These are phyloP conservation scores for Cryphonectria japonica DNA, from an alignment of 2,329 filamentous ascomycete species.

Conservation along the genomic window DNA sequence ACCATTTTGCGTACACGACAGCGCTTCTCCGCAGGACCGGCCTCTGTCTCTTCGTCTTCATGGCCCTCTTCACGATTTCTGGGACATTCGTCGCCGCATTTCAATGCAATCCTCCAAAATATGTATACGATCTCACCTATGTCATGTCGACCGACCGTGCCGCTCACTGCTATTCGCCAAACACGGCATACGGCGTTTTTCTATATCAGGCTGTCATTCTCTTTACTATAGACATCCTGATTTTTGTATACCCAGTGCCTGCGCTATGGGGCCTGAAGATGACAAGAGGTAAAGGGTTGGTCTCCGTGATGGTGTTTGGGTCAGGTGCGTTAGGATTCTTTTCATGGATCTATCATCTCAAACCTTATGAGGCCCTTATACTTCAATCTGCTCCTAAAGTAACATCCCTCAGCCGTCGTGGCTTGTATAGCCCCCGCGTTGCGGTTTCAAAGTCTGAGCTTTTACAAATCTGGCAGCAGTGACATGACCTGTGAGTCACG, in stretches of 20 bases:
- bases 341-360: not conserved
- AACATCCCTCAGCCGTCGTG: conserved; percentile 8
- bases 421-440: conserved; percentile 28
- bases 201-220: conserved; percentile 27
- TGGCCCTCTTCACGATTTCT: conserved; percentile 27
- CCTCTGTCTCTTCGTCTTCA: conserved; percentile 18
- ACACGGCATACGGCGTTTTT: conserved; percentile 19
- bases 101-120: conserved; percentile 29
- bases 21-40: not conserved
- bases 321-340: not conserved
- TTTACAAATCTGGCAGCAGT: conserved; percentile 22
- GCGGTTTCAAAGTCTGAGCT: conserved; percentile 21
- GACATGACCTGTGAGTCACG: conserved; percentile 25
- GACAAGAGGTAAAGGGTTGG: conserved; percentile 16
- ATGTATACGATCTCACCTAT: conserved; percentile 22
- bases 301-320: conserved; percentile 24
- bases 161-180: conserved; percentile 23
- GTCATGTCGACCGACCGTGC: conserved; percentile 25
- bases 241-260: conserved; percentile 24
- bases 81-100: conserved; percentile 22
- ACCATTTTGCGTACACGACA: not conserved
- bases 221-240: conserved; percentile 25
- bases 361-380: not conserved
- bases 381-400: not conserved
- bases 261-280: conserved; percentile 22